Base-by-base conservation (phyloP, 1,139 yeast genomes). In the Suhomyces atakaporum region DNA sequence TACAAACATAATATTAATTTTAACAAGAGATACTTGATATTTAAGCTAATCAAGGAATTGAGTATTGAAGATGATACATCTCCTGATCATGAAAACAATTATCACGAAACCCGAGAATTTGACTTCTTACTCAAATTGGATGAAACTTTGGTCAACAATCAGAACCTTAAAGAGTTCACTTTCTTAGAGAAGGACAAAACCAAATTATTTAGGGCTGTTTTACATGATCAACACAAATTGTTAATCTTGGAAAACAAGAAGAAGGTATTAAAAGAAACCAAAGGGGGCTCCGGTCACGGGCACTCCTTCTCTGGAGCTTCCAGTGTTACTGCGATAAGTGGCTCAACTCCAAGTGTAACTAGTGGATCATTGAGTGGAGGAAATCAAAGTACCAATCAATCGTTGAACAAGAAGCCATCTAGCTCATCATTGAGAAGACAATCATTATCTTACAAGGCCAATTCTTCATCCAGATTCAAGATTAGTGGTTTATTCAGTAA, bases 51-150 rank as follows among this genome's bases (percentile, higher is more conserved):
- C 35, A 66, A 66, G 44, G 75, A 68, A 44, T 56, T 71, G 27
- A 62, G 68, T 4, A 58, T 70, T 26, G 75, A 69, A 44, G 75
- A 69, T 28, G 65, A 58, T 12, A 32, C 31, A 15, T 14, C 39
- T 3, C 41, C 43, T 7, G 52, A 43, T 5, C 51, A 48, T 15
- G 65, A 55, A 9, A 48, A 54, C 9, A 51, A 53, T 21, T 61
- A 55, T 40, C 64, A 62, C 44, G 75, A 69, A 25, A 62, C 72
- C 3, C 54, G 65, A 32, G 77, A 72, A 41, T 72, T 72, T 52
- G 76, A 71, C 29, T 72, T 72, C 42, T 59, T 72, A 38, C 58
- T 71, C 42, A 67, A 63, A 38, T 53, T 72, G 19, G 73, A 70
- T 44, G 75, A 69, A 41, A 53, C 63, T 4, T 52, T 65, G 38